These are phyloP conservation scores for Ceratocystiopsis minuta DNA, from an alignment of 2,329 filamentous ascomycete species.

Conservation along the genomic window DNA sequence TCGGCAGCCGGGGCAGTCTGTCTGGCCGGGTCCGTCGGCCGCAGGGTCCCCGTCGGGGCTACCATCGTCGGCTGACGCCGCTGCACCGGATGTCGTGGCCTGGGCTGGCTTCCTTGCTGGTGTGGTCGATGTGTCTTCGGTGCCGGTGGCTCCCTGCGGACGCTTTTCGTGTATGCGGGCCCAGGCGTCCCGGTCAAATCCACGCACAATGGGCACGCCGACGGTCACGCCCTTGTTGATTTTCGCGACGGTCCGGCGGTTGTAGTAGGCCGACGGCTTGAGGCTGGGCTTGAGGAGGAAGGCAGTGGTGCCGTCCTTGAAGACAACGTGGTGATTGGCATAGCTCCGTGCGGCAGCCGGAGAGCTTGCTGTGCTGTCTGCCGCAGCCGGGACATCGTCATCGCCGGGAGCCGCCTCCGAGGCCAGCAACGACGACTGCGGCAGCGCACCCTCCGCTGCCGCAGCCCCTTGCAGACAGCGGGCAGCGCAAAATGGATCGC, in stretches of 20 bases:
- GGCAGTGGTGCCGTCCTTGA: slow-evolving; percentile 57
- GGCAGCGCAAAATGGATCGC: slow-evolving; percentile 40
- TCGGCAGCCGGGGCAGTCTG: slow-evolving; percentile 38
- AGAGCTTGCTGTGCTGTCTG: slow-evolving; percentile 8
- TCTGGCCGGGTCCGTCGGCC: not conserved
- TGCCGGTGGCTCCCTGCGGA: no score
- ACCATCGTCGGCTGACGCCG: no score
- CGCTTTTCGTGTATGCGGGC: slow-evolving; percentile 42
- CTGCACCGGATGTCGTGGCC: not conserved
- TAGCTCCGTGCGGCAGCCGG: slow-evolving; percentile 36
- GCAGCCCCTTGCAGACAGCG: slow-evolving; percentile 42
- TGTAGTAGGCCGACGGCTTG: slow-evolving; percentile 70
- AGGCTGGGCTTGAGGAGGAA: slow-evolving; percentile 76
- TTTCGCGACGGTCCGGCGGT: slow-evolving; percentile 61
- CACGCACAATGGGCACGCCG: slow-evolving; percentile 73
- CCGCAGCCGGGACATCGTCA: slow-evolving; percentile 13
- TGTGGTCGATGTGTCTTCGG: slow-evolving; percentile 5
- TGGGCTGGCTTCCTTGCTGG: no score
- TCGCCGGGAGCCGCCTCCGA: not conserved
- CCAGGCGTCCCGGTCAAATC: slow-evolving; percentile 69
- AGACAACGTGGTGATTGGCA: slow-evolving; percentile 66
- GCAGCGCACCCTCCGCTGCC: slow-evolving; percentile 33
- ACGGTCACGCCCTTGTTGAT: slow-evolving; percentile 71
- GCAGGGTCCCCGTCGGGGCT: no score
- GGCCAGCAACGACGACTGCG: slow-evolving; percentile 17